These are phyloP conservation scores for Venturia effusa DNA, from an alignment of 2,329 filamentous ascomycete species.

Conservation along the genomic window DNA sequence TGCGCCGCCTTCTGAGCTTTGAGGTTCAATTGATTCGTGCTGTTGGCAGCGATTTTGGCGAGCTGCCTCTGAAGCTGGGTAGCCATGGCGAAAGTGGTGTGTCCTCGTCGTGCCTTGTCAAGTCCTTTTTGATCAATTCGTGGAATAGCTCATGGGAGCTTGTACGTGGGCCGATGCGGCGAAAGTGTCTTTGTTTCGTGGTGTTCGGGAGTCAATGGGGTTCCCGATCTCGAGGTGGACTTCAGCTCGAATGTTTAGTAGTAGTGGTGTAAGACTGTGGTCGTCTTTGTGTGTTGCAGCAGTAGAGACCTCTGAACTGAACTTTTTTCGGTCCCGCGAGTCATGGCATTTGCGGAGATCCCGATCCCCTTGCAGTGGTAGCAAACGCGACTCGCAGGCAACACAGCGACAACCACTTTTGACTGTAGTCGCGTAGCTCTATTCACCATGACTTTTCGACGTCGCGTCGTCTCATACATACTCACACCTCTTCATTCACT, in stretches of 20 bases:
- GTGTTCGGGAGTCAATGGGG: not conserved
- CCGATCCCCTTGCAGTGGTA: too few species aligned
- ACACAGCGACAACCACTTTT: not conserved
- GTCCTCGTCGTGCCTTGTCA: not conserved
- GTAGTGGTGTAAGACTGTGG: not conserved
- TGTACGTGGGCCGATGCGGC: not conserved
- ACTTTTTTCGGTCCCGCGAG: not conserved
- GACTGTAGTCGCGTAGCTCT: not conserved
- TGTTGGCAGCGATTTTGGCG: conserved; percentile 81
- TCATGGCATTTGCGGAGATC: not conserved
- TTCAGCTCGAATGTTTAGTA: not conserved
- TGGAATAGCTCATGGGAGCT: not conserved
- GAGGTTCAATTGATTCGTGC: conserved; percentile 80
- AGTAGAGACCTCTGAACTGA: not conserved
- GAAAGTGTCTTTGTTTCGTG: not conserved
- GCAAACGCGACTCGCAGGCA: too few species aligned
- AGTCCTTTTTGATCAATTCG: not conserved
- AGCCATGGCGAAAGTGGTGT: conserved; percentile 45
- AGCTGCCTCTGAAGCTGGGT: conserved; percentile 88
- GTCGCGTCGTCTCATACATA: too few species aligned
- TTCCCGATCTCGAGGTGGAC: not conserved
- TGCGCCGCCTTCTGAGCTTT: conserved; percentile 88
- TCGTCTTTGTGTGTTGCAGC: not conserved
- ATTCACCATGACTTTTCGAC: too few species aligned
- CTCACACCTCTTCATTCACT: too few species aligned